Base-by-base conservation (phyloP, 2,329 filamentous ascomycete species). In the Aspergillus melleus region DNA sequence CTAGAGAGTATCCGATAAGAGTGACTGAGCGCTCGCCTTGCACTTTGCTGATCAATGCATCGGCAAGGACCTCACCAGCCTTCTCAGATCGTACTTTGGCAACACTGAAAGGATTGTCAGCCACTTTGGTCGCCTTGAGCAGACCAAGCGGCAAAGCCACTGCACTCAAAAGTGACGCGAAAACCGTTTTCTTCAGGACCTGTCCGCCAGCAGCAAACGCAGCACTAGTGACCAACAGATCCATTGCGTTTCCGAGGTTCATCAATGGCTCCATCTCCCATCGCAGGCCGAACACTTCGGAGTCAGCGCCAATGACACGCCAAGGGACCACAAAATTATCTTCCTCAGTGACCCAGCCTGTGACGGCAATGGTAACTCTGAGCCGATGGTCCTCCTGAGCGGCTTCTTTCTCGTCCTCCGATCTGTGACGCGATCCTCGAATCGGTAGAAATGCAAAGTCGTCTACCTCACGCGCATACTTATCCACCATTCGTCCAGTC, bases 381-480 rank as follows among this genome's bases (percentile, higher is more conserved):
- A 98, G 80, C 46, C 90, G 84, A 60, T 89, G 86, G 64, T 88
- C 82, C 30, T 86, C 80, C 4, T 72, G 66, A 5, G 76, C 76
- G 14, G 76, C 76, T 60, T 79, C 72, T 12, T 64, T 73, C 29
- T 75, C 74, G 42, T 78, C 72, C 44, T 72, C 69, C 2, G 87
- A 72, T 57, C 81, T 73, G 62, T 86, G 69, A 49, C 71, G 73
- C 14, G 78, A 71, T 14, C 84, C 83, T 55, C 87, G 85, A 16
- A 96, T 80, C 0, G 92, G 90, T 11, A 96, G 77, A 68, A 98
- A 91, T 0, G 87, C 91, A 74, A 97, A 96, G 70, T 98, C 93
- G 68, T 91, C 87, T 16, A 98, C 88, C 64, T 96, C 92, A 66
- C 87, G 88, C 11, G 90, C 85, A 72, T 96, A 96, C n/a, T 88